Evolutionary conservation across 148 eudicot genomes (phyloP).

Genomic region (Heliamphora exappendiculata): DNA sequence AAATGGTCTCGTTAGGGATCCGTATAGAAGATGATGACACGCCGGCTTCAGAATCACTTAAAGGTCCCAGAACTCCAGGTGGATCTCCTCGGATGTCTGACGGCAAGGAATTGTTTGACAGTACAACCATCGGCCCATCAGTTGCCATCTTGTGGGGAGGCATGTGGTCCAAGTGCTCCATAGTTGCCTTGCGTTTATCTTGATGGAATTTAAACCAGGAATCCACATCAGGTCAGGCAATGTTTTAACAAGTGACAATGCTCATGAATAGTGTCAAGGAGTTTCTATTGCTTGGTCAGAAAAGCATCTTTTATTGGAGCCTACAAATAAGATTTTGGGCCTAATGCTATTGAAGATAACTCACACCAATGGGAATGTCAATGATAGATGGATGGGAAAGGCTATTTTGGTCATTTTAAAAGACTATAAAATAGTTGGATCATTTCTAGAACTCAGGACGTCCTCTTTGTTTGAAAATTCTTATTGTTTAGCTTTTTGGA

Average conservation of each 20-base stretch:
- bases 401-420: background rate
- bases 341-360: background rate
- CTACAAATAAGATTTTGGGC: background rate
- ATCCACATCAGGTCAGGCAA: background rate
- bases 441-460: no score
- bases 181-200: constrained; percentile 51
- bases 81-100: constrained; percentile 21
- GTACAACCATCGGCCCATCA: constrained; percentile 30
- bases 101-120: constrained; percentile 24
- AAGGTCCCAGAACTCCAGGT: constrained; percentile 15
- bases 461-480: no score
- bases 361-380: background rate
- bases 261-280: background rate
- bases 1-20: background rate
- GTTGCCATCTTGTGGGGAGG: constrained; percentile 40
- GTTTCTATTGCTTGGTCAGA: background rate
- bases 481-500: no score
- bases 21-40: constrained; percentile 27
- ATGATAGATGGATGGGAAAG: background rate
- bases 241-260: background rate
- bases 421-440: no score
- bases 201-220: constrained; percentile 6
- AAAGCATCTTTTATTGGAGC: background rate
- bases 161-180: constrained; percentile 40
- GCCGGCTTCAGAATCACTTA: constrained; percentile 13